Evolutionary conservation across 768 basidiomycete species (phyloP), one percentile per base, ranked within the genome.

Genomic region (Hygrophoropsis aurantiaca): DNA sequence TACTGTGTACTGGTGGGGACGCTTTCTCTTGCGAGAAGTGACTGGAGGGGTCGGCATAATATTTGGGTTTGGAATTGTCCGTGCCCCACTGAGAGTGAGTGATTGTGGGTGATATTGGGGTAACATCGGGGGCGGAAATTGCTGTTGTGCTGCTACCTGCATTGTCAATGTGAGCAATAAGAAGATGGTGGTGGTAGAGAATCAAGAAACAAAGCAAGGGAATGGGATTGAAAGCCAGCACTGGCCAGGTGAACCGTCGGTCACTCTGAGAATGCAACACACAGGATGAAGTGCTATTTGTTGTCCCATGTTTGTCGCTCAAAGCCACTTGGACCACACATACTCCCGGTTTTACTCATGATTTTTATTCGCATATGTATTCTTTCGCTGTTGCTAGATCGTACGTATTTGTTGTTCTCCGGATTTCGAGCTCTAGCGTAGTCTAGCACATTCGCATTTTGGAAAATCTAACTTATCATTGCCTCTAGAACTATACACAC

Each of bases 21-120:
- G 82, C 73, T 90, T 90, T 56, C 89, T 83, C 71, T 90, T 90
- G 74, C 88, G 83, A 53, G 84, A 80, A 39, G 80, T 71, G 54
- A 85, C 72, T 37, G 85, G 81, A 47, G 88, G 84, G 35, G 87
- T 87, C 48, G 82, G 79, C 69, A 87, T 79, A 57, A 78, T 77
- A 59, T 83, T 84, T 62, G 82, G 80, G 61, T 71, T 71, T 38
- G 46, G 32, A 21, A 56, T 24, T 49, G 55, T 35, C 40, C 62
- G 62, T 50, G 62, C 55, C 46, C 67, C 71, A 61, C 77, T 74
- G 58, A 72, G 70, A 30, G 60, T 55, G 59, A 82, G 70, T 37
- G 82, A 73, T 61, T 80, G 81, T 57, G 75, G 81, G 52, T 81
- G 68, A 71, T 86, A 87, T 64, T 82, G 81, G 60, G 82, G 72